Base-by-base conservation (phyloP, 768 basidiomycete species). In the Lentinus tigrinus region DNA sequence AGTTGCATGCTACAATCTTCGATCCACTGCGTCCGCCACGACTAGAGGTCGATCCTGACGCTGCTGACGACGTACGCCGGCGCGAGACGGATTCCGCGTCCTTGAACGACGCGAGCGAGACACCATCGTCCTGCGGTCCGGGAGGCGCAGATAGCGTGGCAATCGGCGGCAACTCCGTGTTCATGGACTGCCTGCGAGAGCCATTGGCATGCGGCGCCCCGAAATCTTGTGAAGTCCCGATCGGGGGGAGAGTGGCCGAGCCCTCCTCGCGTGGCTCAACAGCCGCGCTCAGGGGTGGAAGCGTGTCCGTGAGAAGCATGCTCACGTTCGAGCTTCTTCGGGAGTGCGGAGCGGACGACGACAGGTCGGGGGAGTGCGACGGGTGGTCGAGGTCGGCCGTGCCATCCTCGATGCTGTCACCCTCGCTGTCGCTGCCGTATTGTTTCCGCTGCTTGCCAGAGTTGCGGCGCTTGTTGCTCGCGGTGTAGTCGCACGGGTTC, bases 1-100 rank as follows among this genome's bases (percentile, higher is more conserved):
- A 91, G 72, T 93, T 91, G 73, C 91, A 93, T 16, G 91, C 91
- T 23, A 93, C 90, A 13, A 92, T 88, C 68, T 93, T 93, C 46
- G 90, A 89, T 11, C 91, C 91, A 50, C 88, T 88, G 78, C 65
- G 81, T 78, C 61, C 85, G 83, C 53, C 75, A 67, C 85, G 86
- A 39, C 81, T 85, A 46, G 85, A 85, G 10, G 87, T 80, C 8
- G 88, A 86, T 11, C 81, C 85, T 46, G 85, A 85, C 13, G 88
- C 80, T 8, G 88, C 87, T 8, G 66, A 64, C 5, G 86, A 81
- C 14, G 87, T 81, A 48, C 89, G 84, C 68, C 85, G 85, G 65
- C 89, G 77, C 71, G 85, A 84, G 26, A 62, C 55, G 24, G 64
- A 61, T 4, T 62, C 60, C 5, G 23, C 13, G 24, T 52, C 52